A percentile compares a stretch with the other conserved stretches of the same genome.
Conservation (phyloP, 2,329 filamentous ascomycete species). For the Fusarium guadeloupense region DNA sequence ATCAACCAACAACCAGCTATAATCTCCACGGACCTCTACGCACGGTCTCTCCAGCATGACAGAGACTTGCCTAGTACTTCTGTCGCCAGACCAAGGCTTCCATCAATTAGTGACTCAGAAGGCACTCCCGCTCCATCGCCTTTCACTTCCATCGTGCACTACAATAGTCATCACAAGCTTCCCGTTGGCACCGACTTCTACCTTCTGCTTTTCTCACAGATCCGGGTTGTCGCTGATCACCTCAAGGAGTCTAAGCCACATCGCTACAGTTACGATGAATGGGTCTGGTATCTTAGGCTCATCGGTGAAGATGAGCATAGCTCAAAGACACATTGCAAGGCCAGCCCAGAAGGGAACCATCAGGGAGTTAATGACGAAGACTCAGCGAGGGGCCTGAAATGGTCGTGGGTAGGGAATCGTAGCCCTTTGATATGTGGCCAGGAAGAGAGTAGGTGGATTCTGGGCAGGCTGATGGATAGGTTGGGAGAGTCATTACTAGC, state of each 20-base stretch:
- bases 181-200: conserved; percentile 62
- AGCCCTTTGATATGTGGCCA: conserved; percentile 75
- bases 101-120: no score
- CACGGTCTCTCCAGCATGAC: no score
- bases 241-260: conserved; percentile 68
- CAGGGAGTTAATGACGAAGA: conserved; percentile 1
- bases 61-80: no score
- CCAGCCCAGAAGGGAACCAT: conserved; percentile 2
- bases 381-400: conserved; percentile 50
- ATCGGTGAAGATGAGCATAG: conserved; percentile 71
- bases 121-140: no score
- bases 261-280: conserved; percentile 82
- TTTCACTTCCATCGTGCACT: conserved; percentile 43
- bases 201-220: conserved; percentile 75
- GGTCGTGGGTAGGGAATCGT: conserved; percentile 78
- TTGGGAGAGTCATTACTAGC: conserved; percentile 52
- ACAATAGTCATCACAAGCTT: conserved; percentile 49
- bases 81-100: no score
- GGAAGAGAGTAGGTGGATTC: conserved; percentile 76
- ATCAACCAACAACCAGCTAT: background rate
- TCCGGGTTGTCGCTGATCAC: conserved; percentile 67
- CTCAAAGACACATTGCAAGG: conserved; percentile 59
- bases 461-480: conserved; percentile 68
- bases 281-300: conserved; percentile 82
- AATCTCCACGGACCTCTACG: conserved; percentile 27